Evolutionary conservation across 345 rosid species (phyloP), one percentile per base, ranked within the genome.

Genomic region (Sonneratia alba): DNA sequence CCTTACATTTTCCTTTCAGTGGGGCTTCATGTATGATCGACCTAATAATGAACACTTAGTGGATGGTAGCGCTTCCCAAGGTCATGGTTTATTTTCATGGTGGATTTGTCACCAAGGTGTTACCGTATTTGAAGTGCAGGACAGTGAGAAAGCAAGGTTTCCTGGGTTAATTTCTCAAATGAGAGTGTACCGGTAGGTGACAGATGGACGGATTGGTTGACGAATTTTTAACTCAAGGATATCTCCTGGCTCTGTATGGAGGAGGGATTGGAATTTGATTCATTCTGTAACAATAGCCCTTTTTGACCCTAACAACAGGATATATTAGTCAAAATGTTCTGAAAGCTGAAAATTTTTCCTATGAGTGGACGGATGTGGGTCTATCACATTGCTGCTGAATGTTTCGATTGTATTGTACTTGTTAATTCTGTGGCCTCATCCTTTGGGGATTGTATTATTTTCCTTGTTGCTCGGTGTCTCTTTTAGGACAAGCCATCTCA

Each of bases 1-100:
- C 72, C 76, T 67, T 49, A 43, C 71, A 32, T 56, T 73, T 68
- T 74, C 10, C 67, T 57, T 53, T 42, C 56, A 32, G 76, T 68
- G 68, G 72, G 76, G 71, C 67, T 73, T 65, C 32, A 55, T 67
- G 24, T 43, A 27, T 18, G 1, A 11, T 67, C 68, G 3, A 24
- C 67, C 45, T 57, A 34, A 48, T 18, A 16, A 32, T 67, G 49
- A 27, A 37, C 36, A 67, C 11, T 19, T 32, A 5, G 69, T 37
- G 36, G 27, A 32, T 27, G 19, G 37, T 34, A 13, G 19, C 10
- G 27, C 66, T 62, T 59, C 14, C 8, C 0, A 22, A 7, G 36
- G 64, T 7, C 38, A 2, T 62, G 66, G 66, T 24, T 24, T 11
- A 61, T 7, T 61, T 12, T 61, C 37, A 1, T 5, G 16, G 36